These are phyloP conservation scores for Penicillium soppii DNA, from an alignment of 495 filamentous ascomycete genomes.

Conservation along the genomic window DNA sequence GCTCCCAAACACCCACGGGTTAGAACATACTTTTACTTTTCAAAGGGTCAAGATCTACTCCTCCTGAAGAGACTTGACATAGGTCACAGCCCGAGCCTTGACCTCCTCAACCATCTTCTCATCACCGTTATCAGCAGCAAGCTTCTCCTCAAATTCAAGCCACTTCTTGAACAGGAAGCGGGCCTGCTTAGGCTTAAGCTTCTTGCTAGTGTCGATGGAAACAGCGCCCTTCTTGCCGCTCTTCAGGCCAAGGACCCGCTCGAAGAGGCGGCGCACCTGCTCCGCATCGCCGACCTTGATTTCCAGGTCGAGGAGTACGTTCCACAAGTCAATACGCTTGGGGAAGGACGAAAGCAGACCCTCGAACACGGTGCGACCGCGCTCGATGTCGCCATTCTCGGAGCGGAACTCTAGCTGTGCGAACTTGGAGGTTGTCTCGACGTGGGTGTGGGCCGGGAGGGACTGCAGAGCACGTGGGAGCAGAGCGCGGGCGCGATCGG, in stretches of 20 bases:
- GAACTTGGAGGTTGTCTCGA: slow-evolving; percentile 80
- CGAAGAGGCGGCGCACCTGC: slow-evolving; percentile 71
- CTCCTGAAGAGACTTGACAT: slow-evolving; percentile 56
- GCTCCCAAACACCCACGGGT: slow-evolving; percentile 28
- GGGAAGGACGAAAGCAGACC: slow-evolving; percentile 79
- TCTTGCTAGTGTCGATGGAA: slow-evolving; percentile 35
- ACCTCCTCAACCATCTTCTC: slow-evolving; percentile 70
- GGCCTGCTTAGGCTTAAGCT: slow-evolving; percentile 68
- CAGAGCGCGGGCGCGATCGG: slow-evolving; percentile 72
- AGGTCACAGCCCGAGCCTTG: slow-evolving; percentile 72
- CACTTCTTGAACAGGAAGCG: slow-evolving; percentile 82
- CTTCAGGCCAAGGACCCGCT: slow-evolving; percentile 61
- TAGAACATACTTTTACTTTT: slow-evolving; percentile 23
- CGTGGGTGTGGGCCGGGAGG: slow-evolving; percentile 67
- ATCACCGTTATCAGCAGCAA: slow-evolving; percentile 51
- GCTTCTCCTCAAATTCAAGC: slow-evolving; percentile 74
- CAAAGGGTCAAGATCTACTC: slow-evolving; percentile 25
- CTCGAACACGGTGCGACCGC: slow-evolving; percentile 92
- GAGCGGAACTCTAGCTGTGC: slow-evolving; percentile 88
- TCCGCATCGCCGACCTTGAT: slow-evolving; percentile 63
- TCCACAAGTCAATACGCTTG: slow-evolving; percentile 90
- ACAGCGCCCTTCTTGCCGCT: slow-evolving; percentile 56
- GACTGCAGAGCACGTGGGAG: slow-evolving; percentile 86
- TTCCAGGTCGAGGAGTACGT: slow-evolving; percentile 84
- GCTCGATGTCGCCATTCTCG: slow-evolving; percentile 79